A percentile compares a stretch with the other conserved stretches of the same genome.
These are phyloP conservation scores for Ophiostoma piceae DNA, from an alignment of 2,329 filamentous ascomycete genomes.

Conservation along the genomic window DNA sequence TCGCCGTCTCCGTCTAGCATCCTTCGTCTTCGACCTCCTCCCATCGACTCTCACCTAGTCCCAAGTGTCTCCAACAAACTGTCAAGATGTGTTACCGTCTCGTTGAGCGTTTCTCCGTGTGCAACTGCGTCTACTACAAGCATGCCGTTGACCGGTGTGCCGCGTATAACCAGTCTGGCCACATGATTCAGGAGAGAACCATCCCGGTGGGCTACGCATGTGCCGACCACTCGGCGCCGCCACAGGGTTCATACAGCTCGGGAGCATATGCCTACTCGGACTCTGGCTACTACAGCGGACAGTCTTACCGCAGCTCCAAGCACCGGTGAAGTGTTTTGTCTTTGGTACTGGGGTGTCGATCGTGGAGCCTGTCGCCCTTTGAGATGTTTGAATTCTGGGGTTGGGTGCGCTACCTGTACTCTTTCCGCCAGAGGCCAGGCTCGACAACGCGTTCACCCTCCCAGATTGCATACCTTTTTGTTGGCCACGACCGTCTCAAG, in stretches of 20 bases:
- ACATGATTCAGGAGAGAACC: constrained; percentile 65
- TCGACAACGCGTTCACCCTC: constrained; percentile 41
- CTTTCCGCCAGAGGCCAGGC: constrained; percentile 38
- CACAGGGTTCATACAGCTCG: constrained; percentile 38
- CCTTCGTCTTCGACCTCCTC: not conserved
- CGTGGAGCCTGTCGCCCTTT: constrained; percentile 40
- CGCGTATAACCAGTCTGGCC: constrained; percentile 67
- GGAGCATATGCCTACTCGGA: constrained; percentile 46
- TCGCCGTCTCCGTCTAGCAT: not conserved
- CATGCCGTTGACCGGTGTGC: constrained; percentile 81
- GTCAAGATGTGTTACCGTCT: constrained; percentile 78
- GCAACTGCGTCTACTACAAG: constrained; percentile 81
- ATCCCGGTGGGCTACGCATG: constrained; percentile 83
- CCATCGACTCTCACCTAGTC: not conserved
- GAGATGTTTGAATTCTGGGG: constrained; percentile 41
- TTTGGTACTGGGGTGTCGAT: constrained; percentile 45
- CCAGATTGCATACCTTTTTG: constrained; percentile 46
- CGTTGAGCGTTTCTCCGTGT: constrained; percentile 79
- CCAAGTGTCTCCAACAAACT: not conserved
- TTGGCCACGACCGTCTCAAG: constrained; percentile 41
- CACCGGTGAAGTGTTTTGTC: constrained; percentile 51
- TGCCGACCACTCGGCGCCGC: constrained; percentile 44
- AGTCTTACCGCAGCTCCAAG: constrained; percentile 42
- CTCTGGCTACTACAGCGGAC: constrained; percentile 50
- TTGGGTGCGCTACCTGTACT: constrained; percentile 49